Evolutionary conservation across 2,329 filamentous ascomycete species (phyloP).

Genomic region (Hawksworthiomyces lignivorus): DNA sequence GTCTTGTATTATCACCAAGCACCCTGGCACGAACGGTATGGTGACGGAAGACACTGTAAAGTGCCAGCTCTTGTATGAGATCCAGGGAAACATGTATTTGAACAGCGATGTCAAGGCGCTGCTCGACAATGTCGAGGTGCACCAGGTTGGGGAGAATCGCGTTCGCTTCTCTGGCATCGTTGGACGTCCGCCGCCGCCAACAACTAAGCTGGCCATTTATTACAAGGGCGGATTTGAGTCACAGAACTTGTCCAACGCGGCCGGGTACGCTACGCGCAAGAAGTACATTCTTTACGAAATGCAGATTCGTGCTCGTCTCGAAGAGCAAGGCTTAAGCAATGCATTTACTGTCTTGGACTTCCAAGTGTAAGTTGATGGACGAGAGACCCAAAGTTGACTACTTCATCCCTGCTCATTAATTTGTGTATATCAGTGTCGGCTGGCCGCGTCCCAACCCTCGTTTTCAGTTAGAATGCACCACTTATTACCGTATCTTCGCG

Average conservation of each 20-base stretch:
- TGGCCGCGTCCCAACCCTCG: no score
- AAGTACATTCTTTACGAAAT: conserved; percentile 43
- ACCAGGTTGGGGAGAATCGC: conserved; percentile 26
- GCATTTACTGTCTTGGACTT: conserved; percentile 45
- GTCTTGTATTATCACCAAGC: conserved; percentile 27
- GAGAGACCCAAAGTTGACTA: no score
- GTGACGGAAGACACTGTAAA: conserved; percentile 22
- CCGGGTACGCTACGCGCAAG: conserved; percentile 37
- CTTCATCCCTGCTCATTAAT: no score
- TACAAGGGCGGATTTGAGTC: conserved; percentile 40
- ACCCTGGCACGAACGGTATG: conserved; percentile 26
- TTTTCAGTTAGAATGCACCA: conserved; percentile 33
- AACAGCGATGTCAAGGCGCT: conserved; percentile 41
- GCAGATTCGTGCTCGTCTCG: conserved; percentile 29
- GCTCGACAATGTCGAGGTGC: conserved; percentile 26
- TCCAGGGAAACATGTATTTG: conserved; percentile 31
- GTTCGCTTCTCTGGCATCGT: conserved; percentile 33
- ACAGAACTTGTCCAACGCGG: conserved; percentile 36
- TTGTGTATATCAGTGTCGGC: no score
- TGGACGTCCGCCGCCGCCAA: conserved; percentile 37
- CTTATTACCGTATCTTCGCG: conserved; percentile 36
- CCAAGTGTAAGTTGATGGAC: conserved; percentile 32
- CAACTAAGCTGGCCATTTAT: conserved; percentile 44
- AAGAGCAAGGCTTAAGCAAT: conserved; percentile 25
- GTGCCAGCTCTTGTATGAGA: conserved; percentile 15